Percentiles rank a stretch among this genome's conserved stretches.
phyloP scores from a whole-genome alignment of 2,329 filamentous ascomycete genomes.

The Fusarium foetens region DNA sequence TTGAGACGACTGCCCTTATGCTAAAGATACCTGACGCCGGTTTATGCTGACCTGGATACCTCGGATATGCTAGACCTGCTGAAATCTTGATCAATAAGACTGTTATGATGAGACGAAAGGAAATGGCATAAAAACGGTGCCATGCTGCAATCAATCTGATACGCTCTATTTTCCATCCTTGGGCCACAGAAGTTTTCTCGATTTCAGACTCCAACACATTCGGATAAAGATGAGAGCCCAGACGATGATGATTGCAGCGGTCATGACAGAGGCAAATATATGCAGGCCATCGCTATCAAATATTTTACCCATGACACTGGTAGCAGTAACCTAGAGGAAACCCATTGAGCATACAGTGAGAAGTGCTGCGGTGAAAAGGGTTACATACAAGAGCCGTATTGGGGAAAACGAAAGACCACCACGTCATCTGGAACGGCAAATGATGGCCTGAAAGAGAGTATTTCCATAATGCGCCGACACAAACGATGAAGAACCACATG shows the following conservation, averaged over 20 bases:
- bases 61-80: background rate
- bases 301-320: slow-evolving; percentile 73
- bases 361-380: background rate
- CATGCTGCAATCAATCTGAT: background rate
- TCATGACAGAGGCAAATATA: slow-evolving; percentile 75
- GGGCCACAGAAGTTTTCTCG: slow-evolving; percentile 79
- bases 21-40: background rate
- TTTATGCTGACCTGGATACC: background rate
- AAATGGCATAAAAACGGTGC: background rate
- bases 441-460: slow-evolving; percentile 66
- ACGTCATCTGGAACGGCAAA: slow-evolving; percentile 84
- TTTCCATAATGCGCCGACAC: slow-evolving; percentile 78
- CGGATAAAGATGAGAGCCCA: slow-evolving; percentile 75
- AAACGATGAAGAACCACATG: slow-evolving; percentile 85
- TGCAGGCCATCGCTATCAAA: slow-evolving; percentile 69
- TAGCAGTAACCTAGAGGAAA: slow-evolving; percentile 67
- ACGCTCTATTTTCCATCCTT: slow-evolving; percentile 58
- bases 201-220: slow-evolving; percentile 76
- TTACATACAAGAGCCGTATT: slow-evolving; percentile 72
- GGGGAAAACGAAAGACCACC: slow-evolving; percentile 85
- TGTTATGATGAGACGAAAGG: background rate
- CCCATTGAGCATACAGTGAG: background rate
- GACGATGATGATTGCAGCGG: slow-evolving; percentile 70
- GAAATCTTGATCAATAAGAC: background rate
- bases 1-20: background rate